These are phyloP conservation scores for Mucor indicus DNA, from an alignment of 371 early-diverging fungal species.

Conservation along the genomic window DNA sequence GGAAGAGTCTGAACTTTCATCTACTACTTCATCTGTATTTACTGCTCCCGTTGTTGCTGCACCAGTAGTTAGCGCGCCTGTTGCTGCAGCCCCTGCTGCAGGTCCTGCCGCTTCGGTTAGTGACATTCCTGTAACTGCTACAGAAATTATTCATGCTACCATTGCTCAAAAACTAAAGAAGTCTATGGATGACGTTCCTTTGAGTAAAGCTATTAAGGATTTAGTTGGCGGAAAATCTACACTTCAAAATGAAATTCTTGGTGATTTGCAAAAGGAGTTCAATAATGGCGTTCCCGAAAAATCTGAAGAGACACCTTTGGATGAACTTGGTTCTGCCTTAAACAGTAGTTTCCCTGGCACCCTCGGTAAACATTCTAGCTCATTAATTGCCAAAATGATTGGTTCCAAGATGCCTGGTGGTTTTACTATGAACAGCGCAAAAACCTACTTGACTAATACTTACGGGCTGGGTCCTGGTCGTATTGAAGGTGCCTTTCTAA, in stretches of 20 bases:
- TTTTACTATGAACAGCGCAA: slow-evolving; percentile 78
- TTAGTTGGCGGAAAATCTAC: slow-evolving; percentile 95
- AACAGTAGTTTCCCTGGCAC: slow-evolving; percentile 61
- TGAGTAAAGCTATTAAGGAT: slow-evolving; percentile 86
- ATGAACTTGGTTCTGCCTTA: slow-evolving; percentile 77
- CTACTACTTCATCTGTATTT: slow-evolving; percentile 44
- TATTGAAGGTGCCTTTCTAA: slow-evolving; percentile 79
- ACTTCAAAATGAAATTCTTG: slow-evolving; percentile 94
- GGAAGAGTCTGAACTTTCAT: slow-evolving; percentile 42
- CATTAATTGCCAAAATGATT: slow-evolving; percentile 81
- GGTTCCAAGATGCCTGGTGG: slow-evolving; percentile 95
- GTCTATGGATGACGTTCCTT: slow-evolving; percentile 69
- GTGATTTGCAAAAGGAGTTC: slow-evolving; percentile 94
- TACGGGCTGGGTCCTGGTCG: slow-evolving; percentile 88
- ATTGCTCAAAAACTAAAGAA: slow-evolving; percentile 94
- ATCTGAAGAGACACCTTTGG: slow-evolving; percentile 87
- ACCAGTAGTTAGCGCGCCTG: slow-evolving; percentile 33
- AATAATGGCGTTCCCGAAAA: slow-evolving; percentile 84
- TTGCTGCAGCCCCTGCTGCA: slow-evolving; percentile 3
- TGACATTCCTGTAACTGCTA: slow-evolving; percentile 78
- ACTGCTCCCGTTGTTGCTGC: slow-evolving; percentile 50
- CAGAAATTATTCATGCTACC: slow-evolving; percentile 77
- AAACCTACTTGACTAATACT: slow-evolving; percentile 64
- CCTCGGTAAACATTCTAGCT: slow-evolving; percentile 85
- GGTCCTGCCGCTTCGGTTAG: slow-evolving; percentile 28